phyloP scores from a whole-genome alignment of 2,329 filamentous ascomycete species.

The Bipolaris victoriae region DNA sequence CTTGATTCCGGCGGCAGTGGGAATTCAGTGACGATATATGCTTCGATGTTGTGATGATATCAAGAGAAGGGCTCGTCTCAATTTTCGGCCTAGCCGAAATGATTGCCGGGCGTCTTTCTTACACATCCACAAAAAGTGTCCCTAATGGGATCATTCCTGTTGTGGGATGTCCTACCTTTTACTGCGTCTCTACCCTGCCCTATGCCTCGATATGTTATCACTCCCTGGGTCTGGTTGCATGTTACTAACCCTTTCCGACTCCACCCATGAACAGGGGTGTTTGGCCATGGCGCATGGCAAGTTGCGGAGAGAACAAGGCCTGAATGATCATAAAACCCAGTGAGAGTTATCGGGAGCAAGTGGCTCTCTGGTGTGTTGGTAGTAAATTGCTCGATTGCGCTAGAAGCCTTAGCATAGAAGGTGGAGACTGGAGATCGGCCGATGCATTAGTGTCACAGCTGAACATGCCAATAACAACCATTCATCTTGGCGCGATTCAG shows the following conservation, averaged over 20 bases:
- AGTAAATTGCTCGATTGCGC: neutral
- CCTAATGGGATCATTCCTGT: neutral
- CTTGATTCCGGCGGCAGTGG: neutral
- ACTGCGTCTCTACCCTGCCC: neutral
- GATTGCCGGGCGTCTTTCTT: neutral
- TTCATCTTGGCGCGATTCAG: neutral
- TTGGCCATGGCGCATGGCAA: neutral
- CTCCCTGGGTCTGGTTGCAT: neutral
- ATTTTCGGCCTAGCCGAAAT: neutral
- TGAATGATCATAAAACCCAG: neutral
- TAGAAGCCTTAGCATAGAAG: neutral
- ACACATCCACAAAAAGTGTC: neutral
- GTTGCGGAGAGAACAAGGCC: neutral
- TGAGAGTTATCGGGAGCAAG: neutral
- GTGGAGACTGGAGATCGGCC: neutral
- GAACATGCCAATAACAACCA: neutral
- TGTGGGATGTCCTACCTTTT: neutral
- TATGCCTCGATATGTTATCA: neutral
- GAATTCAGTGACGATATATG: too few relatives aligned
- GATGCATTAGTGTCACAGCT: conserved; percentile 1
- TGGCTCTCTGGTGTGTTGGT: neutral
- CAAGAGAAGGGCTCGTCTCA: neutral
- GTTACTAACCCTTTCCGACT: neutral
- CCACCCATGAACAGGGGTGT: neutral
- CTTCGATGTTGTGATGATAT: neutral